Conservation (phyloP, 345 rosid species). For the Populus davidiana region DNA sequence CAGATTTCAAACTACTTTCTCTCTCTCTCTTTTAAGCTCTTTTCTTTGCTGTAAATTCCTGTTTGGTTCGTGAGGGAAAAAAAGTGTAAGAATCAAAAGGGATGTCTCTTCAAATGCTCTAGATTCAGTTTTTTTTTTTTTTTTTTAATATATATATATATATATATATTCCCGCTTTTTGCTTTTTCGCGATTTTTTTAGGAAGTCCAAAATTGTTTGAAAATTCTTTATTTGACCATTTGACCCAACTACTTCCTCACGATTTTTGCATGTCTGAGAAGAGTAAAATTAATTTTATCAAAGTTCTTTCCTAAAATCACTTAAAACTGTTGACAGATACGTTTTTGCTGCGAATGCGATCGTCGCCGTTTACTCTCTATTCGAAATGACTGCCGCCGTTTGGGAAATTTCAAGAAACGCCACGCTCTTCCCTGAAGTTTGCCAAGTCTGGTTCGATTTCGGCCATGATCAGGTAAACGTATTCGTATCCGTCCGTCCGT, state of each 20-base stretch:
- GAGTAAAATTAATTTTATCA: too few relatives aligned
- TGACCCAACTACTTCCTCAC: neutral
- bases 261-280: neutral
- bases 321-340: conserved; percentile 43
- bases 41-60: neutral
- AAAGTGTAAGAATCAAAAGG: neutral
- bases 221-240: neutral
- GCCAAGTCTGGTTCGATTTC: conserved; percentile 98
- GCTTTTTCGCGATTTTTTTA: neutral
- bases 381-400: conserved; percentile 69
- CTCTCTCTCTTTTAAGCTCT: neutral
- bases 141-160: too few relatives aligned
- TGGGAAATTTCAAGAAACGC: conserved; percentile 79
- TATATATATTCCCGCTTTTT: neutral
- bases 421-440: conserved; percentile 73
- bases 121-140: too few relatives aligned
- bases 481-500: neutral
- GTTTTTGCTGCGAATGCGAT: conserved; percentile 77
- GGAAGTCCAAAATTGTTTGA: neutral
- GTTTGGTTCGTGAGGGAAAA: conserved; percentile 9
- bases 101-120: neutral
- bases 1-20: neutral
- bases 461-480: conserved; percentile 87
- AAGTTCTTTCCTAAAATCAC: neutral
- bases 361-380: conserved; percentile 75